Percentiles rank a stretch among this genome's conserved stretches.
These are phyloP conservation scores for Purshia tridentata DNA, from an alignment of 306 rosid species.

Conservation along the genomic window DNA sequence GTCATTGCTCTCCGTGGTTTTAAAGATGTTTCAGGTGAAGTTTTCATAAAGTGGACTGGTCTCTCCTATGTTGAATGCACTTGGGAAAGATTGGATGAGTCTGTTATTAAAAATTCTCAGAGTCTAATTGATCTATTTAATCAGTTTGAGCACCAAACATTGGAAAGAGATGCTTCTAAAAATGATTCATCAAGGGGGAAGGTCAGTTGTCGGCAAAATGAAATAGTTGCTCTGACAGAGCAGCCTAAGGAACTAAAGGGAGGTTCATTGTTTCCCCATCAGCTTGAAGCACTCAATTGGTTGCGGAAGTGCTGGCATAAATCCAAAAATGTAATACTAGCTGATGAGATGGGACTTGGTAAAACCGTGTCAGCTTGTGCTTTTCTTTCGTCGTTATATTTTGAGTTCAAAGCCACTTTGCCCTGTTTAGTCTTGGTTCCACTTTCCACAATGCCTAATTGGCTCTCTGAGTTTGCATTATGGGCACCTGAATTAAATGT, in stretches of 20 bases:
- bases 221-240: slow-evolving; percentile 68
- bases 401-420: slow-evolving; percentile 85
- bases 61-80: slow-evolving; percentile 93
- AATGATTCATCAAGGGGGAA: slow-evolving; percentile 48
- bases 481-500: slow-evolving; percentile 98
- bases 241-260: slow-evolving; percentile 95
- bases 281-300: slow-evolving; percentile 99
- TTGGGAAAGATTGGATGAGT: slow-evolving; percentile 92
- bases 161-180: slow-evolving; percentile 65
- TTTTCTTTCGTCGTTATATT: slow-evolving; percentile 76
- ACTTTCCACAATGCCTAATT: slow-evolving; percentile 95
- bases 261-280: slow-evolving; percentile 96
- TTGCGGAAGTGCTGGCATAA: slow-evolving; percentile 93
- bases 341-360: slow-evolving; percentile 99
- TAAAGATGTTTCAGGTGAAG: slow-evolving; percentile 60
- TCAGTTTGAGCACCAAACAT: slow-evolving; percentile 59
- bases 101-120: slow-evolving; percentile 57
- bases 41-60: slow-evolving; percentile 86
- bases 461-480: slow-evolving; percentile 89
- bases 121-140: slow-evolving; percentile 60
- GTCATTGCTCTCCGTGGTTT: slow-evolving; percentile 67
- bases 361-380: slow-evolving; percentile 96
- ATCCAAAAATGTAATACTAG: slow-evolving; percentile 95
- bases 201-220: slow-evolving; percentile 52
- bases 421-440: slow-evolving; percentile 99